A percentile compares a stretch with the other conserved stretches of the same genome.
phyloP scores from a whole-genome alignment of 2,329 filamentous ascomycete genomes.

The Fusarium sp. region DNA sequence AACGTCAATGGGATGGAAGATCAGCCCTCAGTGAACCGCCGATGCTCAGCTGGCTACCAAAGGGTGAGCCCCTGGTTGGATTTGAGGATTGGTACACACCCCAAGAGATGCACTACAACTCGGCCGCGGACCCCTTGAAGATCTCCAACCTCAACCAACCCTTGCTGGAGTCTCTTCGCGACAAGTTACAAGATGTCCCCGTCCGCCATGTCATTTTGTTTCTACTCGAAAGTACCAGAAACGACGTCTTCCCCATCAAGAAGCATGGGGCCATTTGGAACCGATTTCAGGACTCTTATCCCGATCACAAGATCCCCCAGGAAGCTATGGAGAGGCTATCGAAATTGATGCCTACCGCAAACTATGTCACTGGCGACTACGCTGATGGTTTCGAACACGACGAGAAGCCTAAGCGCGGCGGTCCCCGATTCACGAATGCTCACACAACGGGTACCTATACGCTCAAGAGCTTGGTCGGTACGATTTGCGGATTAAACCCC shows the following conservation, averaged over 20 bases:
- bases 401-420: neutral
- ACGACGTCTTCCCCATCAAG: slow-evolving; percentile 57
- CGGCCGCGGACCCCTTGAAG: slow-evolving; percentile 52
- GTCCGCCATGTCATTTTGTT: slow-evolving; percentile 54
- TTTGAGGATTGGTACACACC: slow-evolving; percentile 44
- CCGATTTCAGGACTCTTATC: slow-evolving; percentile 42
- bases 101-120: slow-evolving; percentile 44
- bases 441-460: slow-evolving; percentile 56
- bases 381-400: neutral
- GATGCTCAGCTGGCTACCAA: slow-evolving; percentile 41
- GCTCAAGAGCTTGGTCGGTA: slow-evolving; percentile 54
- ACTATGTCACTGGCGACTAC: neutral
- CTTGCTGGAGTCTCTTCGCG: slow-evolving; percentile 48
- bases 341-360: neutral
- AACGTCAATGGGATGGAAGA: slow-evolving; percentile 38
- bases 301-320: slow-evolving; percentile 46
- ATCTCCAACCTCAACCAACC: slow-evolving; percentile 51
- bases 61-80: slow-evolving; percentile 23
- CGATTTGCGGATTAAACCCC: slow-evolving; percentile 54
- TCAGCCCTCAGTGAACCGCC: slow-evolving; percentile 43
- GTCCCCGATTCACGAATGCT: slow-evolving; percentile 46
- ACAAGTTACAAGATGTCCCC: neutral
- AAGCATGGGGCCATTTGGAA: slow-evolving; percentile 51
- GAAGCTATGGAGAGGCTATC: slow-evolving; percentile 45
- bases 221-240: slow-evolving; percentile 56